phyloP scores from a whole-genome alignment of 495 filamentous ascomycete genomes.

The Aspergillus leporis region DNA sequence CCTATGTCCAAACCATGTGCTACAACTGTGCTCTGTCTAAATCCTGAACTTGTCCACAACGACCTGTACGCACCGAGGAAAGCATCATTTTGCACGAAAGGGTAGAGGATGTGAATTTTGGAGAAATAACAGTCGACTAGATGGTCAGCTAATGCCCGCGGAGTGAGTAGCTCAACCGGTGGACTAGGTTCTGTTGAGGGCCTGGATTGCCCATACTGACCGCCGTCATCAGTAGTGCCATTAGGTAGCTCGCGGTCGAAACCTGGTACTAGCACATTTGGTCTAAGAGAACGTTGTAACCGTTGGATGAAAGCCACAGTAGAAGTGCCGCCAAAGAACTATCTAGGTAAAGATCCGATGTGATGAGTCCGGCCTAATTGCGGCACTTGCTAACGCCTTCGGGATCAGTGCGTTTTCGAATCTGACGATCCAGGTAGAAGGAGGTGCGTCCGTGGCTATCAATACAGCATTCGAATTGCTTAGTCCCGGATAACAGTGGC shows the following conservation, averaged over 20 bases:
- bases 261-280: conserved; percentile 1
- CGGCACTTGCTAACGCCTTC: too few species aligned
- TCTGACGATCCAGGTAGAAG: too few species aligned
- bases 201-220: not conserved
- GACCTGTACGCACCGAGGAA: conserved; percentile 29
- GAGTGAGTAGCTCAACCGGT: conserved; percentile 25
- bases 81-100: conserved; percentile 36
- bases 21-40: not conserved
- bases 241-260: not conserved
- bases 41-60: conserved; percentile 21
- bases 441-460: too few species aligned
- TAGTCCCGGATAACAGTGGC: too few species aligned
- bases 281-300: conserved; percentile 1
- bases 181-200: not conserved
- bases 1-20: conserved; percentile 14
- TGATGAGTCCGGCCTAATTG: too few species aligned
- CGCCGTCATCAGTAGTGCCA: not conserved
- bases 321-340: conserved; percentile 7
- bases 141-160: conserved; percentile 31
- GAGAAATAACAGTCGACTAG: conserved; percentile 37
- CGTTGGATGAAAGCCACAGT: conserved; percentile 9
- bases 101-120: conserved; percentile 34
- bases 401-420: too few species aligned
- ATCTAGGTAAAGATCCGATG: not conserved
- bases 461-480: too few species aligned